Percentiles rank a stretch among this genome's conserved stretches.
These are phyloP conservation scores for Sugiyamaella valdiviana DNA, from an alignment of 805 yeast genomes.

Conservation along the genomic window DNA sequence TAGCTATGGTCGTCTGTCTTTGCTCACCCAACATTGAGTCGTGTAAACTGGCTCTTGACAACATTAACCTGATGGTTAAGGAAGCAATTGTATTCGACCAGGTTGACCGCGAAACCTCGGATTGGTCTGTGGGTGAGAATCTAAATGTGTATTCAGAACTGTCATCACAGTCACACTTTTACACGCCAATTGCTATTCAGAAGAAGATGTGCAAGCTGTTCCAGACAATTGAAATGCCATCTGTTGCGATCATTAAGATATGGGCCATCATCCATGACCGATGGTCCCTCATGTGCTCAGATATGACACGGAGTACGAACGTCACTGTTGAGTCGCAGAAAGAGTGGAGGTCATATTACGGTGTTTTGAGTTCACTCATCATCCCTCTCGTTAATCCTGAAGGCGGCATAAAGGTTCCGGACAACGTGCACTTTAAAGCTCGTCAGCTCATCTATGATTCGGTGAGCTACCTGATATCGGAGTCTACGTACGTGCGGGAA, in stretches of 20 bases:
- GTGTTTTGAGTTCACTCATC: conserved; percentile 59
- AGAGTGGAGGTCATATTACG: conserved; percentile 62
- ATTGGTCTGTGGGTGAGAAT: conserved; percentile 29
- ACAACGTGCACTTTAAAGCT: conserved; percentile 50
- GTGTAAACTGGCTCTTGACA: conserved; percentile 43
- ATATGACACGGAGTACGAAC: conserved; percentile 7
- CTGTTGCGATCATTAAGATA: conserved; percentile 35
- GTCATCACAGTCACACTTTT: conserved; percentile 47
- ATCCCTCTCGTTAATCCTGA: conserved; percentile 19
- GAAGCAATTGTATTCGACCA: conserved; percentile 21
- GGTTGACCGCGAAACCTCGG: conserved; percentile 9
- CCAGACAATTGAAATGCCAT: conserved; percentile 27
- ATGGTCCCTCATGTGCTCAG: conserved; percentile 34
- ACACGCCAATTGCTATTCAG: conserved; percentile 66
- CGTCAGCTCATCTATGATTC: conserved; percentile 26
- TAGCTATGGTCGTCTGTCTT: conserved; percentile 45
- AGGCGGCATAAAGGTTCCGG: conserved; percentile 14
- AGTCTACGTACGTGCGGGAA: conserved; percentile 53
- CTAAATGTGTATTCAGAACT: conserved; percentile 39
- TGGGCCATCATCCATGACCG: conserved; percentile 45
- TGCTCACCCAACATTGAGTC: conserved; percentile 47
- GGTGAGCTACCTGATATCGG: conserved; percentile 33
- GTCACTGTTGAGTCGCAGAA: conserved; percentile 18
- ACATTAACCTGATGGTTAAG: conserved; percentile 31
- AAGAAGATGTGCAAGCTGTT: conserved; percentile 49